Base-by-base conservation (phyloP, 306 rosid genomes). In the Cicer chorassanicum region DNA sequence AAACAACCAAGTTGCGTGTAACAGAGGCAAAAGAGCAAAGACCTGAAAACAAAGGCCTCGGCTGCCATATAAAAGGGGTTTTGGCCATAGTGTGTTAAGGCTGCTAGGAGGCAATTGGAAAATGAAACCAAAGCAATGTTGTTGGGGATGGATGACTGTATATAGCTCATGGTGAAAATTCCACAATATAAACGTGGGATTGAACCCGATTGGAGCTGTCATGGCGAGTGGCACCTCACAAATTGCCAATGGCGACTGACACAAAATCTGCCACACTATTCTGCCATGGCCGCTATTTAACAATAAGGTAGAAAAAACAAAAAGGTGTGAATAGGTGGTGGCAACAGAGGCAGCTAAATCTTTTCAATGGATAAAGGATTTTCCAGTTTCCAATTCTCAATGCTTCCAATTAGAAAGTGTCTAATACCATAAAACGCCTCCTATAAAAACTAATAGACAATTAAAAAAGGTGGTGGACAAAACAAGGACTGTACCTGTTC, bases 401-500 rank as follows among this genome's bases (percentile, higher is more conserved):
- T 36, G 48, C 46, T 5, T 50, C 14, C 8, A 4, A 11, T 61
- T 61, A 18, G 44, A 9, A 61, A 10, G 19, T 46, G 46, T 16
- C n/a, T 16, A 38, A 62, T 45, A 73, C 39, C 51, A 43, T 16
- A 56, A 62, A 53, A 16, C 5, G 3, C 56, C 21, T n/a, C 50
- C 19, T 65, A 13, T 7, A 6, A 36, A 50, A 49, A 49, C 38
- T 3, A 48, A 9, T 34, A 24, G 62, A n/a, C 15, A 16, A 15
- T 18, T 24, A 29, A 7, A 54, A 71, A 11, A 34, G 34, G 39
- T 13, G 40, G 39, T 61, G 10, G 9, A 61, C 6, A 39, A 46
- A 51, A 65, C 56, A 75, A 9, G 41, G 56, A 41, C 9, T 75
- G 19, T 8, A 55, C 56, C 2, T 53, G 66, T 41, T 75, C 56